Conservation (phyloP, 2,329 filamentous ascomycete species). For the Cladosporium oxysporum region DNA sequence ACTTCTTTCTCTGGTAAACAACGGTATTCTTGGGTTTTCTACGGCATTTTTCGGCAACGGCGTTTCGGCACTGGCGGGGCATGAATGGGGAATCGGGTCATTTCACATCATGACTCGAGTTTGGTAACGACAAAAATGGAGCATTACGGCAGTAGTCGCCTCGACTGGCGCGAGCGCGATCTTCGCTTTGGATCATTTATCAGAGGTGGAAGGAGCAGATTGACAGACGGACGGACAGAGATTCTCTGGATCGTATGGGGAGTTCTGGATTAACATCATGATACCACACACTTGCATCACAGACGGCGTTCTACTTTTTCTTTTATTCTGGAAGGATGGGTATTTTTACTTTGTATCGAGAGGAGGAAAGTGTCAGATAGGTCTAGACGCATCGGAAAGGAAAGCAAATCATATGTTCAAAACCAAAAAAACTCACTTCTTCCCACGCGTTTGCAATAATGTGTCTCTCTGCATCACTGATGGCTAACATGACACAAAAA, state of each 20-base stretch:
- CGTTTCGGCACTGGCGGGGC: background rate
- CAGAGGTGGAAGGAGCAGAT: background rate
- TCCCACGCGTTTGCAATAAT: background rate
- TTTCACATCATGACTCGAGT: background rate
- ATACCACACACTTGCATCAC: constrained; percentile 15
- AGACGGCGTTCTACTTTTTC: background rate
- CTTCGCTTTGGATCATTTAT: background rate
- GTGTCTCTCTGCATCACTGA: background rate
- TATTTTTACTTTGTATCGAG: background rate
- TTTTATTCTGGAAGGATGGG: background rate
- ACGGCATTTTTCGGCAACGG: constrained; percentile 1
- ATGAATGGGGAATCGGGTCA: background rate
- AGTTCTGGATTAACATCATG: constrained; percentile 6
- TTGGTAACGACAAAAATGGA: background rate
- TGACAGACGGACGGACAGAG: background rate
- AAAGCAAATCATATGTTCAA: background rate
- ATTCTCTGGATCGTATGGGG: background rate
- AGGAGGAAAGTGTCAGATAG: constrained; percentile 3
- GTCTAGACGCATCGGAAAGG: background rate
- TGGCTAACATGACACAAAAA: background rate
- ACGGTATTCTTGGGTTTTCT: background rate
- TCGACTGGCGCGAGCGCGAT: constrained; percentile 12
- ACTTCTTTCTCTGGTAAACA: background rate
- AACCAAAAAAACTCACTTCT: background rate
- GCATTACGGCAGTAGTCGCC: background rate